These are phyloP conservation scores for Solidago caesia DNA, from an alignment of 129 eudicot species.

Conservation along the genomic window DNA sequence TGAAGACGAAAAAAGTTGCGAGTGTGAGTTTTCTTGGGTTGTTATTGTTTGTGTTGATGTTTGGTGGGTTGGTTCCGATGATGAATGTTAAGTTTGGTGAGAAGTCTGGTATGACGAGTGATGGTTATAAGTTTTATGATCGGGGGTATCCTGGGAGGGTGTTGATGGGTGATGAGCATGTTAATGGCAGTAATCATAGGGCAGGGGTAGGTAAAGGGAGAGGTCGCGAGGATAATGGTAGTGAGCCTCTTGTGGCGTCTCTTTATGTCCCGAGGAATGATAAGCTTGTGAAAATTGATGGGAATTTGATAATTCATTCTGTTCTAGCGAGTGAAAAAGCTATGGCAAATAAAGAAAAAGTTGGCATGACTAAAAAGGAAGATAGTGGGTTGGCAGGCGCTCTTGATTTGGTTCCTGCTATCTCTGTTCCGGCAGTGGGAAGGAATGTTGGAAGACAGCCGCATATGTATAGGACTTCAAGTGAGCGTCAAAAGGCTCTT, in stretches of 20 bases:
- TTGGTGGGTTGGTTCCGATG: constrained; percentile 83
- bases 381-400: constrained; percentile 66
- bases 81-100: constrained; percentile 68
- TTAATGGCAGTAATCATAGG: constrained; percentile 35
- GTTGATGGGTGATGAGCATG: constrained; percentile 52
- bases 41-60: constrained; percentile 70
- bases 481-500: constrained; percentile 58
- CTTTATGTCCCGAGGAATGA: constrained; percentile 92
- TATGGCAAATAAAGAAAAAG: constrained; percentile 46
- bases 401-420: constrained; percentile 46
- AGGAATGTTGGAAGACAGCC: constrained; percentile 52
- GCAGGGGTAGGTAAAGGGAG: constrained; percentile 24
- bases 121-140: constrained; percentile 31
- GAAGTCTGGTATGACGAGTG: constrained; percentile 27
- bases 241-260: constrained; percentile 76
- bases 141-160: constrained; percentile 54
- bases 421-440: constrained; percentile 42
- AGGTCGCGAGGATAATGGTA: constrained; percentile 39
- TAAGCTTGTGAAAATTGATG: constrained; percentile 92
- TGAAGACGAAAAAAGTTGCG: constrained; percentile 70
- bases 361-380: constrained; percentile 25
- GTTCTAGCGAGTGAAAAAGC: constrained; percentile 94
- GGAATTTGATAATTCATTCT: constrained; percentile 87
- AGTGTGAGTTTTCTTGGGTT: constrained; percentile 83
- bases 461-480: constrained; percentile 40